Evolutionary conservation across 2,329 filamentous ascomycete genomes (phyloP), one percentile per base, ranked within the genome.

Genomic region (Cryphonectria japonica): DNA sequence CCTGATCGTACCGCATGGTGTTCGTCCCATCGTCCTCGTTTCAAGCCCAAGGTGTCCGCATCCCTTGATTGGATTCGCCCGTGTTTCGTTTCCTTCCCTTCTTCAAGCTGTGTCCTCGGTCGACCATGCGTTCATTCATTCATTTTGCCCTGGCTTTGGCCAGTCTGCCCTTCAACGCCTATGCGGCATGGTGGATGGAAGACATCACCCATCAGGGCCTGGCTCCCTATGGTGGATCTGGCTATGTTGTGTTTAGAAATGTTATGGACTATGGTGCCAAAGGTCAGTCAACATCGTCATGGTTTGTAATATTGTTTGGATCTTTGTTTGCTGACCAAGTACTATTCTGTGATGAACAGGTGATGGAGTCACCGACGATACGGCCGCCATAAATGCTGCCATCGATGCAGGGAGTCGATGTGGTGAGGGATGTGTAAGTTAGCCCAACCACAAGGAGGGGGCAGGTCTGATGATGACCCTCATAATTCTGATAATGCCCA

Each of bases 211-310:
- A 85, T 73, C 81, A 83, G 73, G 83, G 83, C 16, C 71, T 81
- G 70, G 82, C 83, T 13, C 82, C 83, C 50, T 85, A 80, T 76
- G 82, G 80, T 59, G 77, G 75, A 7, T 67, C 76, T 22, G 80
- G 79, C 41, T 85, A 84, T 69, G 76, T 78, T n/a, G 82, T 85
- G 6, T 85, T 84, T 72, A 82, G 84, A 62, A 85, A 85, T 71
- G 84, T 85, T 32, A 83, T 79, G 75, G 83, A 84, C 77, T 85
- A 83, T 71, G 84, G 84, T 62, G 83, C 83, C 65, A 80, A 76
- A 72, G 83, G 71, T 73, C 59, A 16, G 71, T 64, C 14, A 19
- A 60, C 6, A 32, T 1, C 34, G 13, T 5, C 0, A 19, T 22
- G 32, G 13, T 3, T 29, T 43, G 46, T 16, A n/a, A 37, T 14